Evolutionary conservation across 148 eudicot genomes (phyloP).

Genomic region (Selenicereus undatus): DNA sequence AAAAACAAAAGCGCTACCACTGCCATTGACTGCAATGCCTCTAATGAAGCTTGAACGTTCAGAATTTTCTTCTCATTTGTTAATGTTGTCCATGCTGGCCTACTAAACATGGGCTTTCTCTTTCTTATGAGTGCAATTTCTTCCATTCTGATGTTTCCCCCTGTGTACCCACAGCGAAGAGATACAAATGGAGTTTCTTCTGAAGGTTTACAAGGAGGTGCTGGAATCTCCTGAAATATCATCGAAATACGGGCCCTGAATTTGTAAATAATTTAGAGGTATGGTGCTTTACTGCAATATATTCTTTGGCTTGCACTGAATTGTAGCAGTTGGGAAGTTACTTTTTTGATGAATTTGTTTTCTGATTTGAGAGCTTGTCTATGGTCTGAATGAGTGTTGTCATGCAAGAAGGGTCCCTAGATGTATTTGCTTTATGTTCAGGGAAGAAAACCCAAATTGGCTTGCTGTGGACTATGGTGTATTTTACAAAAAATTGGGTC

Average conservation of each 20-base stretch:
- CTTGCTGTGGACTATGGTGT: too few species aligned
- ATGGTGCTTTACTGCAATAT: background rate
- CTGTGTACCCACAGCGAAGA: slow-evolving; percentile 20
- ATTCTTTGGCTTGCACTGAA: background rate
- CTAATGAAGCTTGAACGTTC: background rate
- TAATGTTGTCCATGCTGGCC: background rate
- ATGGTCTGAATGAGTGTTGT: too few species aligned
- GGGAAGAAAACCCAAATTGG: too few species aligned
- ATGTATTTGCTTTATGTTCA: too few species aligned
- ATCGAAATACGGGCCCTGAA: background rate
- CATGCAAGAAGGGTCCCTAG: too few species aligned
- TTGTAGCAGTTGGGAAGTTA: background rate
- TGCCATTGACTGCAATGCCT: background rate
- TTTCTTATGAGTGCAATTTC: background rate
- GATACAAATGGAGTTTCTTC: slow-evolving; percentile 18
- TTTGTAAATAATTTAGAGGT: background rate
- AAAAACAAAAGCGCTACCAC: background rate
- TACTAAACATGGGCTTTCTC: background rate
- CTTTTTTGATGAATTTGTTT: too few species aligned
- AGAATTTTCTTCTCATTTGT: background rate
- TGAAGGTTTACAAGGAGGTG: slow-evolving; percentile 17
- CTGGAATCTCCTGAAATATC: slow-evolving; percentile 6
- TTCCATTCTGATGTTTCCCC: background rate
- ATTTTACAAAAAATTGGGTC: too few species aligned
- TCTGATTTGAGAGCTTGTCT: too few species aligned